These are phyloP conservation scores for Farysia itapuensis DNA, from an alignment of 1,284 basidiomycete genomes.

Conservation along the genomic window DNA sequence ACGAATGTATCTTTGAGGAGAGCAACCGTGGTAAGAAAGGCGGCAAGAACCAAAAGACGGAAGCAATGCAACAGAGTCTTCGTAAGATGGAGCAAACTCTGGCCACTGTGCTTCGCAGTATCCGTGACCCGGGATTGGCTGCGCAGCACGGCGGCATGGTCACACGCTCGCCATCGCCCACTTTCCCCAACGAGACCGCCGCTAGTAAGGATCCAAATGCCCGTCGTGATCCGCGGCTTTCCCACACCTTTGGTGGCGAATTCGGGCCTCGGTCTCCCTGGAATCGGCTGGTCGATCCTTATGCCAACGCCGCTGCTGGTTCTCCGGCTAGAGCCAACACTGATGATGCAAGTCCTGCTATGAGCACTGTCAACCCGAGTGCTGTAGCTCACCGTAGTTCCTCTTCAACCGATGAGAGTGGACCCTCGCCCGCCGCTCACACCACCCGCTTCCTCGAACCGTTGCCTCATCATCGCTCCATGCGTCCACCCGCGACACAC, in stretches of 20 bases:
- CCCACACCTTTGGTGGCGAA: slow-evolving; percentile 18
- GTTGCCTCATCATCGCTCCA: slow-evolving; percentile 26
- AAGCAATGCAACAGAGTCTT: slow-evolving; percentile 53
- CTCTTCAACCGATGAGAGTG: slow-evolving; percentile 23
- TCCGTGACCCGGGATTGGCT: slow-evolving; percentile 44
- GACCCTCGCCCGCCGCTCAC: slow-evolving; percentile 18
- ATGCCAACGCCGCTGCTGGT: slow-evolving; percentile 8
- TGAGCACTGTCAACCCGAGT: slow-evolving; percentile 36
- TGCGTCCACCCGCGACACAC: slow-evolving; percentile 3
- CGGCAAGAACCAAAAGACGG: slow-evolving; percentile 53
- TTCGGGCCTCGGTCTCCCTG: slow-evolving; percentile 25
- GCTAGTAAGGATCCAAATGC: neutral
- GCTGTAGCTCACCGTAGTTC: slow-evolving; percentile 29
- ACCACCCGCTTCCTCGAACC: slow-evolving; percentile 38
- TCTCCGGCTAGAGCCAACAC: slow-evolving; percentile 17
- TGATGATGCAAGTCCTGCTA: slow-evolving; percentile 20
- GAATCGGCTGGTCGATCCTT: slow-evolving; percentile 13
- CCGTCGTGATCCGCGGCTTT: slow-evolving; percentile 18
- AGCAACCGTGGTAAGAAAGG: slow-evolving; percentile 58
- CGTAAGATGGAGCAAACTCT: slow-evolving; percentile 58
- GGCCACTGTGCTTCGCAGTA: slow-evolving; percentile 48
- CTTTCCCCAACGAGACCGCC: slow-evolving; percentile 1
- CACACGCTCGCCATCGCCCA: slow-evolving; percentile 31
- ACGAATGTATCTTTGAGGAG: slow-evolving; percentile 58
- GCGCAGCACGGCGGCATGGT: slow-evolving; percentile 41